Conservation (phyloP, 371 early-diverging fungal species). For the Nematocida displodere region DNA sequence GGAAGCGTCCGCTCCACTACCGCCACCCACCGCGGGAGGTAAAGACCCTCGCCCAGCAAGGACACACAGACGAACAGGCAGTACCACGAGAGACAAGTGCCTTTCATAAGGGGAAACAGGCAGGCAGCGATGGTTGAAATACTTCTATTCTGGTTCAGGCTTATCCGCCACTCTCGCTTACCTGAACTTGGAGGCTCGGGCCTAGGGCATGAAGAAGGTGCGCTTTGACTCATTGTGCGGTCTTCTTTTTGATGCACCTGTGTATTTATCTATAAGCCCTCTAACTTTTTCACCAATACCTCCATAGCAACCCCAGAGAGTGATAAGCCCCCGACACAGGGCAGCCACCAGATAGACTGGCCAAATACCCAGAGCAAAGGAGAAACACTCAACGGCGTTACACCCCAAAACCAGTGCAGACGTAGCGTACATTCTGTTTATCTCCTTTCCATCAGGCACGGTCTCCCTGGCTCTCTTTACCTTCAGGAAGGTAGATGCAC, state of each 20-base stretch:
- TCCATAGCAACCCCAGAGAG: not conserved
- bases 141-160: too few relatives aligned
- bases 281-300: not conserved
- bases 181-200: not conserved
- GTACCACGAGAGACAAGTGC: not conserved
- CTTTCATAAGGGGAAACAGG: not conserved
- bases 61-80: not conserved
- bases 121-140: not conserved
- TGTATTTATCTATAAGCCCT: not conserved
- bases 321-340: not conserved
- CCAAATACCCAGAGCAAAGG: constrained; percentile 15
- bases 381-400: not conserved
- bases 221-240: not conserved
- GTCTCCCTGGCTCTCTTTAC: not conserved
- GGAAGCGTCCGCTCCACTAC: not conserved
- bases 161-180: not conserved
- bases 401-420: not conserved
- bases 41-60: not conserved
- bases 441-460: not conserved
- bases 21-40: not conserved
- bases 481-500: not conserved
- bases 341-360: constrained; percentile 7
- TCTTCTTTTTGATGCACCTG: not conserved
- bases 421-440: not conserved
- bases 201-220: too few relatives aligned